Percentiles rank a stretch among this genome's conserved stretches.
Conservation (phyloP, 1,284 basidiomycete genomes). For the Malassezia dermatis region DNA sequence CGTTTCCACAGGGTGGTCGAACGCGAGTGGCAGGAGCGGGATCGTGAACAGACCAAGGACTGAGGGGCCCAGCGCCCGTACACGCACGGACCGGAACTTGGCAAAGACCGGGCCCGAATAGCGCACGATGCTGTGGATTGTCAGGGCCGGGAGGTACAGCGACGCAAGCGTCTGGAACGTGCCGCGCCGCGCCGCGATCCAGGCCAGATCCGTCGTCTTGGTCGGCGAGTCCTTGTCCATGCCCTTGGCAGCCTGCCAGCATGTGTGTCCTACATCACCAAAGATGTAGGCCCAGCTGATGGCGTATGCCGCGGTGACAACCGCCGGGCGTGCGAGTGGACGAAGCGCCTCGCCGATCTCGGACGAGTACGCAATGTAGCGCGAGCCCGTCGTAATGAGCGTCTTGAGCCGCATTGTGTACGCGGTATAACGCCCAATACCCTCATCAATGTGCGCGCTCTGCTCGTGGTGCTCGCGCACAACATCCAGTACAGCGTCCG, state of each 20-base stretch:
- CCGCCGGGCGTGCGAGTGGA: constrained; percentile 66
- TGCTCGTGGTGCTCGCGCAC: constrained; percentile 13
- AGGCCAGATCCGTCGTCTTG: constrained; percentile 20
- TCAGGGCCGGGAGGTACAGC: constrained; percentile 23
- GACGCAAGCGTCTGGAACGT: constrained; percentile 43
- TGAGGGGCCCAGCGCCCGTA: constrained; percentile 72
- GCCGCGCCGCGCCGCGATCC: constrained; percentile 29
- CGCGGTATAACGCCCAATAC: constrained; percentile 29
- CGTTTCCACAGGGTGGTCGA: constrained; percentile 50
- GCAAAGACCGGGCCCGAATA: constrained; percentile 67
- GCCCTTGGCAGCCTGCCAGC: constrained; percentile 55
- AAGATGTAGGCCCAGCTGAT: constrained; percentile 63
- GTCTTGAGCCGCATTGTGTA: constrained; percentile 38
- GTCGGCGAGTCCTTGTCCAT: constrained; percentile 14
- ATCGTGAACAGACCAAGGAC: constrained; percentile 55
- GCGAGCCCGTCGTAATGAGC: constrained; percentile 22
- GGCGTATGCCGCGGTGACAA: constrained; percentile 74
- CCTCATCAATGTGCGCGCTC: constrained; percentile 22
- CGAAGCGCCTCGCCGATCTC: constrained; percentile 87
- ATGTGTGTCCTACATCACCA: constrained; percentile 81
- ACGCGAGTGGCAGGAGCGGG: constrained; percentile 48
- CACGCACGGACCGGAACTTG: constrained; percentile 57
- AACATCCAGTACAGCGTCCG: neutral
- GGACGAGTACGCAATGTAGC: constrained; percentile 56
- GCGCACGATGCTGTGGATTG: constrained; percentile 45